A percentile compares a stretch with the other conserved stretches of the same genome.
Conservation (phyloP, 257 asterid species). For the Nicotiana noctiflora region DNA sequence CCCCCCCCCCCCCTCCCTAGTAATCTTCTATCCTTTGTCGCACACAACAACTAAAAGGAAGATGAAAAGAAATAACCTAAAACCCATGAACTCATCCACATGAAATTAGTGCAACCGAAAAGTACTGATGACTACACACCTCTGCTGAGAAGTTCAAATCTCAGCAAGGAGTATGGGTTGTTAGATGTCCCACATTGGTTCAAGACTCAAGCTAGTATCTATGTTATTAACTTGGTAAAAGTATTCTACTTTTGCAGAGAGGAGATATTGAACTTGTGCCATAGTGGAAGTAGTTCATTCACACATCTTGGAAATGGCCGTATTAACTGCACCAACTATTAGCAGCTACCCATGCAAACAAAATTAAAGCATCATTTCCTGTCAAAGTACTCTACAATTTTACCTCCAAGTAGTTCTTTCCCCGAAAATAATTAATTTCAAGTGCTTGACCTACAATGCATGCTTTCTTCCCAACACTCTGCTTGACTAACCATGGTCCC, state of each 20-base stretch:
- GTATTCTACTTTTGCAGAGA: not conserved
- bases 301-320: not conserved
- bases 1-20: not conserved
- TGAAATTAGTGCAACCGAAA: not conserved
- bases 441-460: constrained; percentile 82
- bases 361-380: not conserved
- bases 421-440: constrained; percentile 69
- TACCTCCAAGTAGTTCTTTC: constrained; percentile 97
- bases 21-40: not conserved
- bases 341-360: not conserved
- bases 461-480: constrained; percentile 87
- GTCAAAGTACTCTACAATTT: not conserved
- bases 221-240: no score
- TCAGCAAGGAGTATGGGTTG: not conserved
- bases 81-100: no score
- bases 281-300: not conserved
- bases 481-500: constrained; percentile 99
- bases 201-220: no score
- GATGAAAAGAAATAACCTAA: not conserved
- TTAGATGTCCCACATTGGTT: not conserved
- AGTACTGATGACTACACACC: not conserved
- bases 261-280: not conserved
- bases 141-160: not conserved
- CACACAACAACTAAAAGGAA: not conserved
- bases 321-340: not conserved